Evolutionary conservation across 1,284 basidiomycete species (phyloP).

Genomic region (Waitea zeae): DNA sequence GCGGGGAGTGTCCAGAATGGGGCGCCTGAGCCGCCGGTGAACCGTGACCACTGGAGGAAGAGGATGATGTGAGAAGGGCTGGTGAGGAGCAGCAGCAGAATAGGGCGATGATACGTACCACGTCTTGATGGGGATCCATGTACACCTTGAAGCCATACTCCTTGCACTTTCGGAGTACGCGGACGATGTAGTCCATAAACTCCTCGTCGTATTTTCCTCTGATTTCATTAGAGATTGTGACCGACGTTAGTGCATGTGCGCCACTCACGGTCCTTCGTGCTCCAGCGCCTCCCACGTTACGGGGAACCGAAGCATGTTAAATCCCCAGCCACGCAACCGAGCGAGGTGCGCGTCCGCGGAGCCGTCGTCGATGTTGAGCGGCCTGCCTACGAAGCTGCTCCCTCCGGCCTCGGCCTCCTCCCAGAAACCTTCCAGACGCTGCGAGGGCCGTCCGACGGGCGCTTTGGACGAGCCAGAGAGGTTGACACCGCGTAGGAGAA

Average conservation of each 20-base stretch:
- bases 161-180: constrained; percentile 80
- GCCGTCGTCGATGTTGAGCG: constrained; percentile 71
- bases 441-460: constrained; percentile 55
- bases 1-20: constrained; percentile 91
- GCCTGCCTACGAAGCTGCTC: constrained; percentile 57
- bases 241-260: background rate
- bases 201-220: constrained; percentile 85
- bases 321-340: constrained; percentile 82
- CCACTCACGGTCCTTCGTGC: constrained; percentile 81
- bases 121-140: constrained; percentile 95
- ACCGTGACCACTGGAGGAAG: constrained; percentile 77
- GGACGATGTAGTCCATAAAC: constrained; percentile 86
- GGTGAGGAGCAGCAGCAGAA: background rate
- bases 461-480: constrained; percentile 81
- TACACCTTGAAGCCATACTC: constrained; percentile 90
- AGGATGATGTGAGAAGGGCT: constrained; percentile 1
- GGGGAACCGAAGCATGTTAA: constrained; percentile 85
- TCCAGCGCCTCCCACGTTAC: constrained; percentile 93
- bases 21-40: constrained; percentile 91
- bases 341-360: constrained; percentile 81
- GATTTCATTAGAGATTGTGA: constrained; percentile 3
- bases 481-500: constrained; percentile 87
- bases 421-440: constrained; percentile 73
- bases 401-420: constrained; percentile 64
- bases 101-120: constrained; percentile 38